Evolutionary conservation across 306 rosid genomes (phyloP), one percentile per base, ranked within the genome.

Genomic region (Notholithocarpus densiflorus): DNA sequence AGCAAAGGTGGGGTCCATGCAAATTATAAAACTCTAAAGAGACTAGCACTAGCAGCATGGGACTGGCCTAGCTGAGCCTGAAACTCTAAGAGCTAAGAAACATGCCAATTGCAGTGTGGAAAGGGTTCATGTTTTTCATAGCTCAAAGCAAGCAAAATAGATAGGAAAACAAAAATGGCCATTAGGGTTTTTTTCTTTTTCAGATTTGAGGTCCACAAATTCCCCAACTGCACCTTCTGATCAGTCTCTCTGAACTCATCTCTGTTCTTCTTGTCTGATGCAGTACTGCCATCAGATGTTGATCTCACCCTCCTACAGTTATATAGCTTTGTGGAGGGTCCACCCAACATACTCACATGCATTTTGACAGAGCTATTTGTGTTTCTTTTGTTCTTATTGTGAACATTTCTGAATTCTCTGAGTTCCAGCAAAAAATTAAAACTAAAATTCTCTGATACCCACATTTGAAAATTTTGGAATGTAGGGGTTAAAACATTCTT

Each of bases 311-410:
- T 71, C 72, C 77, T 66, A n/a, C 4, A 21, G 6, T 48, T 1
- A 62, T 26, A 55, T 51, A 18, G 14, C 74, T 9, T 27, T 73
- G 24, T 43, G 73, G 84, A 86, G 86, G 17, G 79, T 66, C 87
- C 90, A 65, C 85, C 90, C 86, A 84, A 82, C 92, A 86, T 78
- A 55, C n/a, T 82, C 86, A 80, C 90, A 82, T 84, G 84, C 85
- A 77, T 27, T 12, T 86, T 56, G 52, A 57, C 84, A 32, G 17
- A 0, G 65, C 5, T 59, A 13, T 57, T 57, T 60, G 2, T 54
- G 13, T 21, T 53, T 13, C 12, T 54, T 21, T 14, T 56, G 29
- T 8, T 19, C n/a, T 73, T 37, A 7, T 2, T 37, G 45, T 40
- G 2, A 40, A 8, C 45, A 40, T 8, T 40, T 40, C 45, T 40